Base-by-base conservation (phyloP, 2,329 filamentous ascomycete species). In the Fusarium sp. region DNA sequence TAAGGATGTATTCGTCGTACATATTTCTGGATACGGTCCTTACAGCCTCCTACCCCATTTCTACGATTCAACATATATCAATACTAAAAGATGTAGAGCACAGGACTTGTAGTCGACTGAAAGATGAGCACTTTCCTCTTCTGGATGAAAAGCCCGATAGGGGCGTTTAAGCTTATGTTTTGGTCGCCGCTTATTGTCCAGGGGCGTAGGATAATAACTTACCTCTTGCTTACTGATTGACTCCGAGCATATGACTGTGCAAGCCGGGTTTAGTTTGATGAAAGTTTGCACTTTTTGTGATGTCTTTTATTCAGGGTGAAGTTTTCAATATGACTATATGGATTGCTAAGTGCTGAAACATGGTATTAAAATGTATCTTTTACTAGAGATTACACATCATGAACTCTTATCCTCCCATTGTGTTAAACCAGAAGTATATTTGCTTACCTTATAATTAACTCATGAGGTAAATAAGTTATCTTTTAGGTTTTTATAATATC, bases 281-380 rank as follows among this genome's bases (percentile, higher is more conserved):
- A 19, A 37, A 10, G 9, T 6, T 18, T 6, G 4, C 23, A 28
- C 18, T 7, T 11, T 21, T 16, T 28, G 8, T 12, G 0, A 4
- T 21, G 2, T 10, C 12, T 10, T 21, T 15, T 2, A 15, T 5
- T 28, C 9, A 33, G 0, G 18, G 4, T 10, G 9, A 12, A 46
- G 4, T 3, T 25, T 28, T 3, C 5, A 0, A 7, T 10, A 15
- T 4, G 6, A 2, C 25, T 46, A 0, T 43, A 16, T 23, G n/a
- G n/a, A 16, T 23, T 23, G 16, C 6, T 43, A 12, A 6, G 9
- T 23, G n/a, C n/a, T 43, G 10, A 18, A 33, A 15, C 33, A 15
- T 33, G 33, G 33, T 13, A 15, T 8, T 33, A 33, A 2, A 33
- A 33, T 33, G 4, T 33, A 8, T 2, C 30, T 30, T 30, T 30